A percentile compares a stretch with the other conserved stretches of the same genome.
These are phyloP conservation scores for Botrytis fabae DNA, from an alignment of 2,329 filamentous ascomycete species.

Conservation along the genomic window DNA sequence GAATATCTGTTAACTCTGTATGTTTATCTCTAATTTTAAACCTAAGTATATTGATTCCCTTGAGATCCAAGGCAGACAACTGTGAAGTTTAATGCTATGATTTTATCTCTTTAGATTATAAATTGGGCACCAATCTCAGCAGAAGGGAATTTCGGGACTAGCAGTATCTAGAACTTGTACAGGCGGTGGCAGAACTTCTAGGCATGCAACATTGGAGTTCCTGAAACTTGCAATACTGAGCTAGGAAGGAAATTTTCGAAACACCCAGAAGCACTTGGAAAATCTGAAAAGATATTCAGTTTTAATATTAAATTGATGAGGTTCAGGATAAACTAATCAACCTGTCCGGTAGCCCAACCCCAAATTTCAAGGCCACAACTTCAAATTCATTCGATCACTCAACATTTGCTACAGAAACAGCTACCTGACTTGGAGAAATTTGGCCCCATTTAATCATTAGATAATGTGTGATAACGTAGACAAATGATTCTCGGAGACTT, in stretches of 20 bases:
- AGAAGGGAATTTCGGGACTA: not conserved
- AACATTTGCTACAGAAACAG: not conserved
- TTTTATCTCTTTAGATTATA: not conserved
- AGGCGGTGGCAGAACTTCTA: not conserved
- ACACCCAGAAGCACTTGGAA: not conserved
- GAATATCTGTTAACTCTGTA: not conserved
- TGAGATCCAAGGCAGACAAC: not conserved
- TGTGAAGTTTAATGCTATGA: not conserved
- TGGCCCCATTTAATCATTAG: not conserved
- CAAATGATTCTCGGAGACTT: not conserved
- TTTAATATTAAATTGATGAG: not conserved
- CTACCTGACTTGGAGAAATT: too few relatives aligned
- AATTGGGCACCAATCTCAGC: not conserved
- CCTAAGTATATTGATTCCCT: rapidly evolving
- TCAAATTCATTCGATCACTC: not conserved
- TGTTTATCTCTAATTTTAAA: not conserved
- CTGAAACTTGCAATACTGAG: not conserved
- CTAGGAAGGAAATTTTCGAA: not conserved
- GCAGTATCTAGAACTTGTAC: not conserved
- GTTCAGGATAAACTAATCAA: not conserved
- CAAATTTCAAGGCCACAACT: not conserved
- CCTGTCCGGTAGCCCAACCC: not conserved
- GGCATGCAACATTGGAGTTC: not conserved
- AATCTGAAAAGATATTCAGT: not conserved
- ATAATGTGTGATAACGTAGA: not conserved